Percentiles rank a stretch among this genome's conserved stretches.
These are phyloP conservation scores for Cymbidium sinense DNA, from an alignment of 106 monocot species.

Conservation along the genomic window DNA sequence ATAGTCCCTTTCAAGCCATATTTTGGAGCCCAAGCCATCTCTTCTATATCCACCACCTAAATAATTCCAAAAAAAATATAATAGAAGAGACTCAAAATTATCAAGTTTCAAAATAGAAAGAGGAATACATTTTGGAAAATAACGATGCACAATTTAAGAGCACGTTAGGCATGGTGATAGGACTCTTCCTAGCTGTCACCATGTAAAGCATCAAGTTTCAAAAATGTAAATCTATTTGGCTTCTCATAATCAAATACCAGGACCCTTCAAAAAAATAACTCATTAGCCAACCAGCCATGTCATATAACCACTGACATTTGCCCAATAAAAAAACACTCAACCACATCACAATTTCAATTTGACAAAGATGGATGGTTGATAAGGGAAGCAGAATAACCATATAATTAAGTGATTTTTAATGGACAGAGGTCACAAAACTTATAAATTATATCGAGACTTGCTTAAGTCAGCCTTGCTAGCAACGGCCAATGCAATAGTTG, in stretches of 20 bases:
- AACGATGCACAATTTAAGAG: not conserved
- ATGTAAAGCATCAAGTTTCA: not conserved
- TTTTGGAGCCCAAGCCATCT: conserved; percentile 91
- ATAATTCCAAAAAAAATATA: conserved; percentile 1
- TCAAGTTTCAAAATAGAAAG: conserved; percentile 4
- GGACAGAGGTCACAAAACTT: not conserved
- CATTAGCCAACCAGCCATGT: no score
- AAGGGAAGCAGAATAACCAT: not conserved
- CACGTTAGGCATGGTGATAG: not conserved
- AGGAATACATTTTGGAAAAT: not conserved
- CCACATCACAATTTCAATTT: not conserved
- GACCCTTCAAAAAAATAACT: not conserved
- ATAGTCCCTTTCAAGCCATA: conserved; percentile 96
- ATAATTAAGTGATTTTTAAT: not conserved
- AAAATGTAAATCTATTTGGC: not conserved
- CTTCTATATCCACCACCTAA: conserved; percentile 96
- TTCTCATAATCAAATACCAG: not conserved
- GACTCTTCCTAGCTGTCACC: not conserved
- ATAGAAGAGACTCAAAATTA: not conserved
- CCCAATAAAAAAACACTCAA: not conserved
- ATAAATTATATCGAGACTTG: not conserved
- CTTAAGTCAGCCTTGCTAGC: not conserved
- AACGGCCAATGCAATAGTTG: not conserved
- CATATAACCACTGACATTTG: no score
- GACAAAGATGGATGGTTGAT: not conserved